Base-by-base conservation (phyloP, 2,329 filamentous ascomycete genomes). In the Colletotrichum salicis region DNA sequence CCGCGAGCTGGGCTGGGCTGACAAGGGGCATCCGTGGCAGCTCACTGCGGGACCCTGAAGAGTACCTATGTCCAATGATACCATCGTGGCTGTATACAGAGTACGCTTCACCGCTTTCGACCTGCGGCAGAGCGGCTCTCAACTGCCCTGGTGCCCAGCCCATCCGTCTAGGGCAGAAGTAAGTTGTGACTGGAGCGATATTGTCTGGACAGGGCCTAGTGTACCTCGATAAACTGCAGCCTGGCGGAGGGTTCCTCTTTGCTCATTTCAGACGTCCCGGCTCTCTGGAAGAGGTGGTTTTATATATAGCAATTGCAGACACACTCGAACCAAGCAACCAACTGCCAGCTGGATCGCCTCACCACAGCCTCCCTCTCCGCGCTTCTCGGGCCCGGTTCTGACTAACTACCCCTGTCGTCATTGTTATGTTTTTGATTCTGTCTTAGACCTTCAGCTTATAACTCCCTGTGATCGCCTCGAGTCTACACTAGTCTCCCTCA, bases 291-390 rank as follows among this genome's bases (percentile, higher is more conserved):
- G 52, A 63, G 31, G 45, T 58, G 64, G 67, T 70, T 72, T 64
- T 70, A 72, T 72, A 70, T 72, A 72, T 72, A 72, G 70, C 60
- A 72, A 70, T 64, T 48, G 45, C 59, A 57, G 58, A 48, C 58
- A 51, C 27, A 54, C 15, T 45, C 55, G 35, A 55, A 33, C 24
- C 56, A 41, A 35, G 60, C 54, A 70, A 66, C 64, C 8, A 48
- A 51, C 65, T 72, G 70, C 64, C 65, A 63, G 29, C 31, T 35
- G 69, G 59, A 57, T 64, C 19, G 59, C 70, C 65, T 72, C 48
- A 13, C 27, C 65, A 72, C 45, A 72, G 70, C 70, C 70, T 72
- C 70, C 24, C 70, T 70, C 60, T 48, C 65, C 66, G 60, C 70
- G 60, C 56, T 68, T 70, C 52, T 64, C 60, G 70, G 60, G 59